Evolutionary conservation across 495 filamentous ascomycete species (phyloP), one percentile per base, ranked within the genome.

Genomic region (Annulohypoxylon bovei): DNA sequence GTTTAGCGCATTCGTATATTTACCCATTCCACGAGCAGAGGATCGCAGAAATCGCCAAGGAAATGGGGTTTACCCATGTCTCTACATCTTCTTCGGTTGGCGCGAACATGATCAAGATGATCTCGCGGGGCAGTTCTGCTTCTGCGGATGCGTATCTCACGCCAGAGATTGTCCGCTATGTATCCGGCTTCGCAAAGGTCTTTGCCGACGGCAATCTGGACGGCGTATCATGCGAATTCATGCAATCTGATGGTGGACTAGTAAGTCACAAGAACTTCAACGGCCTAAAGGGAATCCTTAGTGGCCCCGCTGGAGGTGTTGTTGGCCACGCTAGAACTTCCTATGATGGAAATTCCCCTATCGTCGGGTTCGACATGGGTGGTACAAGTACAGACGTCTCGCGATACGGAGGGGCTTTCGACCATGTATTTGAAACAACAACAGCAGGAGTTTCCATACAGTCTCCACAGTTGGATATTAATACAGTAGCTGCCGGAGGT

Each of bases 371-470:
- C 73, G 95, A 98, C 71, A 99, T 99, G 95, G 82, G 82, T 56
- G 95, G 95, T 37, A 99, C 95, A 6, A 94, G 91, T 44, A 99
- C 95, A 0, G 95, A 99, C 77, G 95, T 98, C 2, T 97, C 93
- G 16, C 84, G 95, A 18, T 99, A 95, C 74, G 95, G 94, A 33
- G 84, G 68, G 20, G 85, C 52, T 93, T 95, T 22, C 85, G 95
- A 99, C 62, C 95, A 99, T 77, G 95, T 98, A 0, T 98, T 99
- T 68, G 95, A 97, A 75, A 98, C 95, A 0, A 98, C 95, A 0
- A 97, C 96, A 0, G 95, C 95, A 1, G 95, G 95, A 25, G 93
- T 99, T 11, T 93, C 94, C 0, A 97, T 98, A 42, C 95, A 98
- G 74, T 94, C 91, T 0, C 95, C 95, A 0, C 95, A 98, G 75